phyloP scores from a whole-genome alignment of 2,329 filamentous ascomycete genomes.

The Emergomyces pasteurianus region DNA sequence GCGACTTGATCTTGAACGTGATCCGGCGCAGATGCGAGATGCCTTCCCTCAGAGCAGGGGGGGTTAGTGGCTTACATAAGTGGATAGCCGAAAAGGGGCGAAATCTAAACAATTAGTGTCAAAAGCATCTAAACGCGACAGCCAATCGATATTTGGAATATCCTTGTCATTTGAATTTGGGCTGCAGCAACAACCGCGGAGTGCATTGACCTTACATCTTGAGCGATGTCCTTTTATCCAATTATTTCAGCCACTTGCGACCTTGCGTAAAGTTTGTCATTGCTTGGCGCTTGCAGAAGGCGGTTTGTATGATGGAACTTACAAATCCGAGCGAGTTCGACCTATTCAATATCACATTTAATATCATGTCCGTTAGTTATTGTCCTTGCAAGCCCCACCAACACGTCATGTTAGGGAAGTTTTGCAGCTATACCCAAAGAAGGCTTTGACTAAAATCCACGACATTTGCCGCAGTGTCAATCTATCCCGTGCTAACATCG shows the following conservation, averaged over 20 bases:
- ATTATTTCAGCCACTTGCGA: constrained; percentile 28
- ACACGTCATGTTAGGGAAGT: neutral
- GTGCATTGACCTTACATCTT: constrained; percentile 5
- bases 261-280: constrained; percentile 2
- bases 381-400: constrained; percentile 2
- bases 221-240: constrained; percentile 16
- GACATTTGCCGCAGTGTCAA: constrained; percentile 46
- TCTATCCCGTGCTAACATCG: constrained; percentile 46
- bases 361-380: neutral
- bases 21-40: constrained; percentile 21
- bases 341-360: constrained; percentile 13
- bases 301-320: constrained; percentile 21
- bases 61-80: constrained; percentile 22
- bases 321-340: constrained; percentile 49
- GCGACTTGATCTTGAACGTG: constrained; percentile 20
- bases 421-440: constrained; percentile 41
- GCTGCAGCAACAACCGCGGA: constrained; percentile 16
- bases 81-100: constrained; percentile 28
- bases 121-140: constrained; percentile 25
- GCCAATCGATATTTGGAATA: constrained; percentile 25
- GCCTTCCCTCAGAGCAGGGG: neutral
- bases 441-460: constrained; percentile 50
- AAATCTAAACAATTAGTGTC: constrained; percentile 28
- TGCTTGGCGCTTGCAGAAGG: neutral
- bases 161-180: constrained; percentile 16